Conservation (phyloP, 352 stramenopile species). For the Nothophytophthora sp. region DNA sequence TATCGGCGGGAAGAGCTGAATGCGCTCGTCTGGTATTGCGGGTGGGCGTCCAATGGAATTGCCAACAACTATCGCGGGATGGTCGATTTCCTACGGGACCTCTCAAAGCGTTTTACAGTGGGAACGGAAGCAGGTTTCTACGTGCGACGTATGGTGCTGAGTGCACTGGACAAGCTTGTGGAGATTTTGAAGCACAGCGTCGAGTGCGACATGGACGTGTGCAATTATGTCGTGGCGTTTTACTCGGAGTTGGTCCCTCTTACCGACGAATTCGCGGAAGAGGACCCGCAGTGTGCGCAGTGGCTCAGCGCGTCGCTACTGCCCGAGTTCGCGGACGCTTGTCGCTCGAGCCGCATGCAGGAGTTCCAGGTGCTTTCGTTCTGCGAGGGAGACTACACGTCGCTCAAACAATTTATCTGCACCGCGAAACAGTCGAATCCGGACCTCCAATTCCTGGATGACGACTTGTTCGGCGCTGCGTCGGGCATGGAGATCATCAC, state of each 20-base stretch:
- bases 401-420: slow-evolving; percentile 70
- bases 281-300: slow-evolving; percentile 73
- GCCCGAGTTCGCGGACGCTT: slow-evolving; percentile 73
- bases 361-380: slow-evolving; percentile 64
- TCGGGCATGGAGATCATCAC: slow-evolving; percentile 80
- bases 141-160: slow-evolving; percentile 71
- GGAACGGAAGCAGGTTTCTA: slow-evolving; percentile 38
- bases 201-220: slow-evolving; percentile 59
- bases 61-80: slow-evolving; percentile 35
- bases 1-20: slow-evolving; percentile 65
- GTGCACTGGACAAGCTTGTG: slow-evolving; percentile 75
- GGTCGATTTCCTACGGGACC: slow-evolving; percentile 50
- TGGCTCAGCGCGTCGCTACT: slow-evolving; percentile 73
- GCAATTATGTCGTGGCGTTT: slow-evolving; percentile 65
- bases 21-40: slow-evolving; percentile 69
- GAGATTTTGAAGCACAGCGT: slow-evolving; percentile 77
- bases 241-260: slow-evolving; percentile 69
- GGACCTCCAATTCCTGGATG: slow-evolving; percentile 67
- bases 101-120: slow-evolving; percentile 28
- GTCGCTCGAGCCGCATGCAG: slow-evolving; percentile 47
- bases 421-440: slow-evolving; percentile 62
- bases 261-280: slow-evolving; percentile 34
- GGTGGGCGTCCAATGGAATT: slow-evolving; percentile 29
- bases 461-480: slow-evolving; percentile 67
- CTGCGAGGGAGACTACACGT: slow-evolving; percentile 74